Conservation (phyloP, 1,139 yeast species). For the Geotrichum phurueaensis region DNA sequence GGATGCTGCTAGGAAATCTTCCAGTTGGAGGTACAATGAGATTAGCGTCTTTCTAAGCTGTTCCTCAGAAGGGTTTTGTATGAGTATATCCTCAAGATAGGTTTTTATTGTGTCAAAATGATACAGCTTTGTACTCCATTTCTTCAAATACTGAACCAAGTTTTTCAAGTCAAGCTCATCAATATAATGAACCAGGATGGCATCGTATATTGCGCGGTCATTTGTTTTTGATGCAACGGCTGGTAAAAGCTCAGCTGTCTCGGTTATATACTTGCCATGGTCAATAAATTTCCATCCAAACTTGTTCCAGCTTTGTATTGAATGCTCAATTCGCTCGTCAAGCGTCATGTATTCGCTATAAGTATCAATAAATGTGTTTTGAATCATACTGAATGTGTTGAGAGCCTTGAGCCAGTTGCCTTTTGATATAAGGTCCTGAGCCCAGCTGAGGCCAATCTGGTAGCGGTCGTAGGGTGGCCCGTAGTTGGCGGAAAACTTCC, state of each 20-base stretch:
- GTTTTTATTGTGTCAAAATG: slow-evolving; percentile 44
- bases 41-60: slow-evolving; percentile 47
- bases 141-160: slow-evolving; percentile 36
- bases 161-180: slow-evolving; percentile 35
- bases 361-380: slow-evolving; percentile 31
- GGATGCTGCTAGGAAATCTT: slow-evolving; percentile 58
- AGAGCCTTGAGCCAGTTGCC: slow-evolving; percentile 56
- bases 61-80: slow-evolving; percentile 25
- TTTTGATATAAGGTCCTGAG: slow-evolving; percentile 46
- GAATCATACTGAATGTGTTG: slow-evolving; percentile 42
- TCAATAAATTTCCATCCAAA: slow-evolving; percentile 55
- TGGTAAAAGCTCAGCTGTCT: slow-evolving; percentile 53
- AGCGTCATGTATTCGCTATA: slow-evolving; percentile 11
- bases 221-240: slow-evolving; percentile 36
- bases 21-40: slow-evolving; percentile 50
- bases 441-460: slow-evolving; percentile 56
- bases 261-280: slow-evolving; percentile 40
- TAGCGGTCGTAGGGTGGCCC: slow-evolving; percentile 48
- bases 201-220: slow-evolving; percentile 44
- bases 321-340: neutral
- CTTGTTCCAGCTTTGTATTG: slow-evolving; percentile 52
- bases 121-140: slow-evolving; percentile 59
- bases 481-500: slow-evolving; percentile 63
- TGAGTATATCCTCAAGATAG: slow-evolving; percentile 43
- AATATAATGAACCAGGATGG: slow-evolving; percentile 49